These are phyloP conservation scores for Alternaria triticina DNA, from an alignment of 2,329 filamentous ascomycete species.

Conservation along the genomic window DNA sequence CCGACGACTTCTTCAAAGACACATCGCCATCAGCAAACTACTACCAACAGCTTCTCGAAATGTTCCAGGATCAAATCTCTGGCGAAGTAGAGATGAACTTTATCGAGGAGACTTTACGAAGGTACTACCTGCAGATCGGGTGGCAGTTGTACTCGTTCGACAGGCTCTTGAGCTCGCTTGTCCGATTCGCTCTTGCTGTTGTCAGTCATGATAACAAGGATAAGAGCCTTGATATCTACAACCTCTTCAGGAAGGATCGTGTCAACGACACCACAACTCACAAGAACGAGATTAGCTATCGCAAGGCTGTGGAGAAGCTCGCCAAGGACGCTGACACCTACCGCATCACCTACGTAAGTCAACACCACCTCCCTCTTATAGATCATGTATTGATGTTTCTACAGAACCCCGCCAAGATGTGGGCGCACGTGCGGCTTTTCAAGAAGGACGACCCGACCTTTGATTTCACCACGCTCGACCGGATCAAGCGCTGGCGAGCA, in stretches of 20 bases:
- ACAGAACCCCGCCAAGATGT: slow-evolving; percentile 66
- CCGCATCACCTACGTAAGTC: slow-evolving; percentile 85
- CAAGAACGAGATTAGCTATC: slow-evolving; percentile 85
- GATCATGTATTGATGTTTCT: slow-evolving; percentile 32
- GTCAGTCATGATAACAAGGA: slow-evolving; percentile 88
- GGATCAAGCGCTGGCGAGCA: slow-evolving; percentile 80
- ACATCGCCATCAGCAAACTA: slow-evolving; percentile 70
- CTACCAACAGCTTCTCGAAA: slow-evolving; percentile 82
- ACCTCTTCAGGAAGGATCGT: slow-evolving; percentile 83
- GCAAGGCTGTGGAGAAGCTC: slow-evolving; percentile 90
- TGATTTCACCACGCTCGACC: slow-evolving; percentile 72
- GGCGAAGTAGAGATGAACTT: slow-evolving; percentile 81
- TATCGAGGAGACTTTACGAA: slow-evolving; percentile 88
- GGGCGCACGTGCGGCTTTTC: slow-evolving; percentile 80
- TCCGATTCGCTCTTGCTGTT: slow-evolving; percentile 81
- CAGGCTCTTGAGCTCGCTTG: slow-evolving; percentile 81
- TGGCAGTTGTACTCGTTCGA: slow-evolving; percentile 95
- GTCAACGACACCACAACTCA: slow-evolving; percentile 86
- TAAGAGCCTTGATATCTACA: slow-evolving; percentile 88
- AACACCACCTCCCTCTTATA: background rate
- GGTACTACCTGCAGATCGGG: slow-evolving; percentile 88
- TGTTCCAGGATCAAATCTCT: slow-evolving; percentile 86
- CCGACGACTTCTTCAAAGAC: slow-evolving; percentile 74
- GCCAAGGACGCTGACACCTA: slow-evolving; percentile 94
- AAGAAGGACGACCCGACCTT: slow-evolving; percentile 82